Percentiles rank a stretch among this genome's conserved stretches.
phyloP scores from a whole-genome alignment of 2,329 filamentous ascomycete species.

The Celoporthe dispersa region DNA sequence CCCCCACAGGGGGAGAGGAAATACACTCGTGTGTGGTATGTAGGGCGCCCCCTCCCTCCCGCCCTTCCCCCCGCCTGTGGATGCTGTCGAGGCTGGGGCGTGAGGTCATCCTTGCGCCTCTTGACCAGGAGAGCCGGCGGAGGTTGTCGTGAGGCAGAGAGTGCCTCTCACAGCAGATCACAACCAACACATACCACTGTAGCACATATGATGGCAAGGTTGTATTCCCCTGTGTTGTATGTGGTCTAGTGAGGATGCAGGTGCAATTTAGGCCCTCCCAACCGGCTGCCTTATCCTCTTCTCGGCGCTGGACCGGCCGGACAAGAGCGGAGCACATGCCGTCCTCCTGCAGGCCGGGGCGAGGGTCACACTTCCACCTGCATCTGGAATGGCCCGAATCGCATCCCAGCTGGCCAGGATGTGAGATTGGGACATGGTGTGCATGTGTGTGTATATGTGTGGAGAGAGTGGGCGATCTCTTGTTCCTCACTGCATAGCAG shows the following conservation, averaged over 20 bases:
- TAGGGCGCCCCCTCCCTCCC: no score
- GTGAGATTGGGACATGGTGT: neutral
- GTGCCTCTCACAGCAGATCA: neutral
- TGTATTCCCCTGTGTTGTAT: neutral
- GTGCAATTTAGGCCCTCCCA: neutral
- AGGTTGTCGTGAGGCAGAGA: neutral
- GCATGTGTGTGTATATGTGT: no score
- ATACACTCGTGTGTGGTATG: no score
- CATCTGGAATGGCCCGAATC: constrained; percentile 1
- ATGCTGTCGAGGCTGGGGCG: no score
- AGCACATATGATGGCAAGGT: neutral
- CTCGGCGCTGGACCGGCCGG: constrained; percentile 6
- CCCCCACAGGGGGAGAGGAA: neutral
- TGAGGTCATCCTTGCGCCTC: neutral
- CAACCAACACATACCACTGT: neutral
- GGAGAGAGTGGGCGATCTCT: neutral
- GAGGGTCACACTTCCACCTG: constrained; percentile 6
- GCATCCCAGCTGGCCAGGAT: neutral
- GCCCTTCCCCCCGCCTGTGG: no score
- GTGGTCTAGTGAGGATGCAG: neutral
- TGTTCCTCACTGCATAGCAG: neutral
- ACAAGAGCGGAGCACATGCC: constrained; percentile 7
- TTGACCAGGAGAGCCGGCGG: neutral
- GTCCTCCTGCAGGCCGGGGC: constrained; percentile 3
- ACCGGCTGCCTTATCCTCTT: neutral